Conservation (phyloP, 768 basidiomycete genomes). For the Serendipita vermifera region DNA sequence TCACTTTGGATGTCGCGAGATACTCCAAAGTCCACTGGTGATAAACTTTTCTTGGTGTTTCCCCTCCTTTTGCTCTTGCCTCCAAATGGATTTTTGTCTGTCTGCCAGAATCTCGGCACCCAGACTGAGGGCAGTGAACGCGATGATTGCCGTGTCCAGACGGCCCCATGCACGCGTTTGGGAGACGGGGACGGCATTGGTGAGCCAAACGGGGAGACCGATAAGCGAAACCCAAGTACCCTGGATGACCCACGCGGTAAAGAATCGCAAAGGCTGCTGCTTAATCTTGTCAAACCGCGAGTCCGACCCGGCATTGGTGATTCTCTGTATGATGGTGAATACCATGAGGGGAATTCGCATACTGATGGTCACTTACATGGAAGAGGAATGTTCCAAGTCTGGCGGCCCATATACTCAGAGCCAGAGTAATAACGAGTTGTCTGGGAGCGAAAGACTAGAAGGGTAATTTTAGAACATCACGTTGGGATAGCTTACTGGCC, state of each 20-base stretch:
- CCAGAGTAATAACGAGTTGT: conserved; percentile 45
- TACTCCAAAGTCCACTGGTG: conserved; percentile 49
- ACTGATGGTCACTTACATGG: conserved; percentile 27
- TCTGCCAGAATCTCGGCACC: conserved; percentile 52
- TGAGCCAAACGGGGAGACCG: conserved; percentile 50
- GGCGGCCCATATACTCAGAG: conserved; percentile 45
- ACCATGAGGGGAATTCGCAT: not conserved
- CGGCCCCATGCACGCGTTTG: conserved; percentile 39
- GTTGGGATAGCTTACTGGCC: too few relatives aligned
- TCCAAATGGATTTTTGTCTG: conserved; percentile 51
- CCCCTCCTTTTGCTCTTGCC: conserved; percentile 42
- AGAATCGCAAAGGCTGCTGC: conserved; percentile 35
- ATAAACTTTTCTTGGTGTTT: conserved; percentile 62
- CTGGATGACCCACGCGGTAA: conserved; percentile 49
- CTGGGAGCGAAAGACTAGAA: conserved; percentile 41
- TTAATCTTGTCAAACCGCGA: conserved; percentile 52
- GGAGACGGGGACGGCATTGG: conserved; percentile 39
- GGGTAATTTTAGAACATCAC: too few relatives aligned
- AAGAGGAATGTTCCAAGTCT: conserved; percentile 52
- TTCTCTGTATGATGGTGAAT: conserved; percentile 21
- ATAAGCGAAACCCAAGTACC: conserved; percentile 58
- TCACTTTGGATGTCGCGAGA: conserved; percentile 64
- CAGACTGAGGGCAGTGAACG: conserved; percentile 44
- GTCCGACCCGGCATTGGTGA: conserved; percentile 46
- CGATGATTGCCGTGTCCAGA: conserved; percentile 42